A percentile compares a stretch with the other conserved stretches of the same genome.
These are phyloP conservation scores for Venturia aucupariae DNA, from an alignment of 2,329 filamentous ascomycete genomes.

Conservation along the genomic window DNA sequence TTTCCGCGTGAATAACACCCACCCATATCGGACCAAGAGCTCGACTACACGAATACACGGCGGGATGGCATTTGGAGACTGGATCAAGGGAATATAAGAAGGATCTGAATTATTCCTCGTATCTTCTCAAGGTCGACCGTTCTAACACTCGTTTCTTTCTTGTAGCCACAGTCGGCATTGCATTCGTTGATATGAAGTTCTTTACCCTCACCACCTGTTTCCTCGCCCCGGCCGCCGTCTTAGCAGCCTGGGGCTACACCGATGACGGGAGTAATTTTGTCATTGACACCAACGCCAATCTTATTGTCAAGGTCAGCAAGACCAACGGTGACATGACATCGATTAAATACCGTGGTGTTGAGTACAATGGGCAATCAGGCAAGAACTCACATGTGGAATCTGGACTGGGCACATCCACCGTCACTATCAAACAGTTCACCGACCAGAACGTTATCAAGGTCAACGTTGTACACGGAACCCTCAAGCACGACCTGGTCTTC, in stretches of 20 bases:
- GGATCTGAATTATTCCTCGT: background rate
- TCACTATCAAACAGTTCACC: no score
- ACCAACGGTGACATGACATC: no score
- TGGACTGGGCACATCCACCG: no score
- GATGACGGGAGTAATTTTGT: constrained; percentile 32
- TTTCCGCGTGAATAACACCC: background rate
- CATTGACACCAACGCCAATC: constrained; percentile 27
- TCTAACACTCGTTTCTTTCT: background rate
- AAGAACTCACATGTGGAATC: no score
- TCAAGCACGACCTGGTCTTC: constrained; percentile 23
- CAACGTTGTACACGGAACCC: no score
- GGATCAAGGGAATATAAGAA: background rate
- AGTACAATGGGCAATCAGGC: no score
- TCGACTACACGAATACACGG: background rate
- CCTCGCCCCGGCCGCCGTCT: constrained; percentile 24
- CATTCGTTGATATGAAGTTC: background rate
- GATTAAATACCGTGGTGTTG: no score
- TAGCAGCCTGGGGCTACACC: constrained; percentile 33
- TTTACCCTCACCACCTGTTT: constrained; percentile 17
- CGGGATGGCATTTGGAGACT: background rate
- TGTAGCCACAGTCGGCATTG: background rate
- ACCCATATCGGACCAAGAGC: background rate
- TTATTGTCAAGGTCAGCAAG: constrained; percentile 14
- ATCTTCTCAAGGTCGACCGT: background rate
- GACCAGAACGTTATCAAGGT: no score